phyloP scores from a whole-genome alignment of 116 monocot genomes.

The Thalassia testudinum region DNA sequence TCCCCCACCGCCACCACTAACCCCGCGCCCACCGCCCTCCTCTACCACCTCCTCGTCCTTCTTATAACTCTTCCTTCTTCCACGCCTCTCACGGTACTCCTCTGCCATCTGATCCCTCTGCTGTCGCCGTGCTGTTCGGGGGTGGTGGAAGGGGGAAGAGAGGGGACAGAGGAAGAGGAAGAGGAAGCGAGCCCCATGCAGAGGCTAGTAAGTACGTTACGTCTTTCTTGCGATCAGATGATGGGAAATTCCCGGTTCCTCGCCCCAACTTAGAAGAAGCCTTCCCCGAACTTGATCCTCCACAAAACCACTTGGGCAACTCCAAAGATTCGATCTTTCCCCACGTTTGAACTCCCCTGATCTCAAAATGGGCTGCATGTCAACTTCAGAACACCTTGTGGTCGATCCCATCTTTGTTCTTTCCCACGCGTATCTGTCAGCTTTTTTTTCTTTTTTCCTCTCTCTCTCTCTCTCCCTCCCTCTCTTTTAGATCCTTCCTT shows the following conservation, averaged over 20 bases:
- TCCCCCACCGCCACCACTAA: background rate
- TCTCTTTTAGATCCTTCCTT: background rate
- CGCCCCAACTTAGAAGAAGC: background rate
- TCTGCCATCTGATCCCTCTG: background rate
- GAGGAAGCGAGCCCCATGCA: constrained; percentile 25
- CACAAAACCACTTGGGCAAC: background rate
- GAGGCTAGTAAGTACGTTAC: constrained; percentile 80
- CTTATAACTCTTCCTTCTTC: background rate
- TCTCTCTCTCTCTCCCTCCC: too few relatives aligned
- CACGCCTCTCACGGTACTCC: background rate
- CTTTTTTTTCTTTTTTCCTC: too few relatives aligned
- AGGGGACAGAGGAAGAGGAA: too few relatives aligned
- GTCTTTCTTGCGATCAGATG: constrained; percentile 1
- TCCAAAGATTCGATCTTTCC: background rate
- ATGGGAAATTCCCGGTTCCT: background rate
- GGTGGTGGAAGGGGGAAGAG: constrained; percentile 5
- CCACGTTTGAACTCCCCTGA: background rate
- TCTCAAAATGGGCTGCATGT: background rate
- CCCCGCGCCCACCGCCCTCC: background rate
- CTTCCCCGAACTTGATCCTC: background rate
- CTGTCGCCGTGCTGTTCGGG: background rate
- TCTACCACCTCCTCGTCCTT: constrained; percentile 2
- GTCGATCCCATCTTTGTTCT: background rate
- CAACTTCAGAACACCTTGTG: background rate
- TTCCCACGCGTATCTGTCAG: background rate